Evolutionary conservation across 306 rosid species (phyloP), one percentile per base, ranked within the genome.

Genomic region (Senna tora): DNA sequence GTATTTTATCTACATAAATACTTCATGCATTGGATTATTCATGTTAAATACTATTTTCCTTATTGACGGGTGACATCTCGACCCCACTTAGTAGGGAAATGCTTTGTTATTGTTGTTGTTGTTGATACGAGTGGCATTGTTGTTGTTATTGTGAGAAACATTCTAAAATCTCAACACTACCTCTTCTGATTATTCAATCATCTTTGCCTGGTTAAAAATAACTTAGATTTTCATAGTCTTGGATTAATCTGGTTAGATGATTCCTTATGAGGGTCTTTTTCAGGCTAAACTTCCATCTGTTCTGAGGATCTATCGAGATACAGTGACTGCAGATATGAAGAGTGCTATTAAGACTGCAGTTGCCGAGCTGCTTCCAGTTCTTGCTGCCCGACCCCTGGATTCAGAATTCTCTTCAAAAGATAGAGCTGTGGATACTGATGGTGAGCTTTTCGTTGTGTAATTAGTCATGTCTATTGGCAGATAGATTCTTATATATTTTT

Each of bases 211-310:
- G 33, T 38, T 55, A 50, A 61, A 34, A 14, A 38, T 47, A 51
- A 47, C 49, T 14, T 52, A 51, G 59, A 8, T 67, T 51, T 80
- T 53, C 17, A 45, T 69, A 39, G 46, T 51, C 65, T 67, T 59
- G 41, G 45, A 63, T 65, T 79, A 30, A 59, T 54, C 58, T 79
- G 47, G 32, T 67, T 67, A 28, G 39, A 67, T 39, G 63, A 33
- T 72, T 76, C 53, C 67, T 45, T 75, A 30, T 57, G 6, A 16
- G 43, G 52, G 34, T 71, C 77, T 54, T 73, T 81, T 77, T 74
- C 88, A 95, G 99, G 97, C 99, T 74, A 89, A 91, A 82, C 97
- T 95, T 34, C 99, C 99, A 22, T 85, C 96, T 76, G 87, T 95
- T 43, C 82, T 95, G 84, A 91, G 99, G 86, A 77, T 92, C 57